Conservation (phyloP, 164 flowering plant genomes). For the Umbellularia californica region DNA sequence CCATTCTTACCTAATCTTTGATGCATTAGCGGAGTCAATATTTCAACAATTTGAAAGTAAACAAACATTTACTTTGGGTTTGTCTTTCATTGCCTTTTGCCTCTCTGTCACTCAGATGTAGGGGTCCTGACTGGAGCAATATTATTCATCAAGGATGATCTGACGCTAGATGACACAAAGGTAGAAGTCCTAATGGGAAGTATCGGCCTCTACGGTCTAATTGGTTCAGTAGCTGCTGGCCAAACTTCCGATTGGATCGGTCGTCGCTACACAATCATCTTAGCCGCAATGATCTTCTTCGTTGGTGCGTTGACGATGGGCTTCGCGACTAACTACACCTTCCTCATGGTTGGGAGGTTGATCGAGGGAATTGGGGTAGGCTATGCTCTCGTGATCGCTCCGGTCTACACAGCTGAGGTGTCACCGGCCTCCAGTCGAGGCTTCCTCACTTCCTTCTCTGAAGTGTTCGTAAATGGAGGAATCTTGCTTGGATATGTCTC, state of each 20-base stretch:
- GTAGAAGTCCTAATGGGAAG: slow-evolving; percentile 26
- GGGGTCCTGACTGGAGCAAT: slow-evolving; percentile 33
- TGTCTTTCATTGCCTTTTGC: neutral
- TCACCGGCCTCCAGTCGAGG: slow-evolving; percentile 30
- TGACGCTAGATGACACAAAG: slow-evolving; percentile 20
- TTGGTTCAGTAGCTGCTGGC: slow-evolving; percentile 29
- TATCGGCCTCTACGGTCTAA: slow-evolving; percentile 20
- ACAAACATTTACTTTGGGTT: no score
- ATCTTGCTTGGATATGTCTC: slow-evolving; percentile 61
- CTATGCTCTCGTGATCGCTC: slow-evolving; percentile 37
- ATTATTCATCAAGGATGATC: slow-evolving; percentile 26
- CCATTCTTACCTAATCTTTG: no score
- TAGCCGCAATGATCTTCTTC: slow-evolving; percentile 34
- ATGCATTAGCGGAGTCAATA: no score
- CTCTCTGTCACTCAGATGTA: neutral
- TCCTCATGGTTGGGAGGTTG: slow-evolving; percentile 34
- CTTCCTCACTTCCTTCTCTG: slow-evolving; percentile 33
- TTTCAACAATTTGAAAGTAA: no score
- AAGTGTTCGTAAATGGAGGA: slow-evolving; percentile 36
- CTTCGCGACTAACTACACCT: slow-evolving; percentile 23
- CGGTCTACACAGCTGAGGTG: slow-evolving; percentile 35
- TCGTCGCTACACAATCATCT: slow-evolving; percentile 29
- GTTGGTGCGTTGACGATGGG: slow-evolving; percentile 33
- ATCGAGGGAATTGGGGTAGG: slow-evolving; percentile 39
- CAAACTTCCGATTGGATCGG: slow-evolving; percentile 37